Evolutionary conservation across 2,329 filamentous ascomycete species (phyloP).

Genomic region (Didymosphaeria variabile): DNA sequence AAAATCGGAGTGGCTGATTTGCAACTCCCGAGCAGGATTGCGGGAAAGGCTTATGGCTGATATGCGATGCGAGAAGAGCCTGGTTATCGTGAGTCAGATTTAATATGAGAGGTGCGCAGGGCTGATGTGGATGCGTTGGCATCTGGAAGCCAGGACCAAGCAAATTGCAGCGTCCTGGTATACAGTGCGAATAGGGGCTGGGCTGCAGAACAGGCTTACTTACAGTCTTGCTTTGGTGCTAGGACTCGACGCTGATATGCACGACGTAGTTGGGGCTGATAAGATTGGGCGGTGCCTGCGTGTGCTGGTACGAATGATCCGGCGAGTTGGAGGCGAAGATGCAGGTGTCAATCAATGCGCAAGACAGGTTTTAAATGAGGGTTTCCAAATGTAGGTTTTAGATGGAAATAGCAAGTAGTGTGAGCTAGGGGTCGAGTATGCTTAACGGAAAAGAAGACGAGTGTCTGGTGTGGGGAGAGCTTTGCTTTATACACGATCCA

Average conservation of each 20-base stretch:
- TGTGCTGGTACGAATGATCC: conserved; percentile 31
- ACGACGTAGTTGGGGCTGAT: conserved; percentile 22
- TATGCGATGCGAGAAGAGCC: conserved; percentile 35
- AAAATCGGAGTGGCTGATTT: conserved; percentile 38
- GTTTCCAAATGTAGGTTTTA: conserved; percentile 8
- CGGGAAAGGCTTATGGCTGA: conserved; percentile 31
- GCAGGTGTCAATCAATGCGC: conserved; percentile 9
- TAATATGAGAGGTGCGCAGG: conserved; percentile 43
- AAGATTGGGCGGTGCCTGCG: conserved; percentile 30
- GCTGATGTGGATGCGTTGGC: conserved; percentile 46
- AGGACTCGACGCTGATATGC: conserved; percentile 21
- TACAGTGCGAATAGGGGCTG: conserved; percentile 30
- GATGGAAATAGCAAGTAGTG: conserved; percentile 18
- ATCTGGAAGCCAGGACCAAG: conserved; percentile 27
- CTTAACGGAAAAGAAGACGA: conserved; percentile 16
- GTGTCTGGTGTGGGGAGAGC: conserved; percentile 26
- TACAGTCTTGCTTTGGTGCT: conserved; percentile 31
- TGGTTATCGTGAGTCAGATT: conserved; percentile 48
- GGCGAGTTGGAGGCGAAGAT: conserved; percentile 28
- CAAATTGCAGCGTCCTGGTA: conserved; percentile 34
- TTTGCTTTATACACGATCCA: conserved; percentile 35
- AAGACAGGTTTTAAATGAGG: conserved; percentile 4
- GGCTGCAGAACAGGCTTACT: conserved; percentile 45
- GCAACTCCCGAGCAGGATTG: conserved; percentile 28
- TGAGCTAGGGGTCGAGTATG: conserved; percentile 15